Conservation (phyloP, 2,329 filamentous ascomycete species). For the Periglandula ipomoeae region DNA sequence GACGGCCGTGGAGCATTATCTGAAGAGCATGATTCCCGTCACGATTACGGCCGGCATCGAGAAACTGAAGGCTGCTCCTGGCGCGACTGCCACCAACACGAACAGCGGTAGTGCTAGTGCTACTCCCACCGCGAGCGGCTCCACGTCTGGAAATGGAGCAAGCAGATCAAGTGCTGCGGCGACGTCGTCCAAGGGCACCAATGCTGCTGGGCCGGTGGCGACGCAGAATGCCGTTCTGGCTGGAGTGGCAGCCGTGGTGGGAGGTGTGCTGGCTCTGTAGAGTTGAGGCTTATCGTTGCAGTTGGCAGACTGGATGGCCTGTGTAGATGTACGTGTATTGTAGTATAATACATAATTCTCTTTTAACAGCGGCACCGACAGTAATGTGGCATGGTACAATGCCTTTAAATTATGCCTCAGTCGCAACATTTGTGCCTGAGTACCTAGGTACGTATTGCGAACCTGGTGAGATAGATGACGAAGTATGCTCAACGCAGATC, state of each 20-base stretch:
- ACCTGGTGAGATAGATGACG: too few species aligned
- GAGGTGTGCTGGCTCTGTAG: slow-evolving; percentile 27
- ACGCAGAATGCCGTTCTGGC: slow-evolving; percentile 26
- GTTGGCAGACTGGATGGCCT: neutral
- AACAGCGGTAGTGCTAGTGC: slow-evolving; percentile 5
- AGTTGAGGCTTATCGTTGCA: neutral
- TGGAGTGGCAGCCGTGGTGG: slow-evolving; percentile 25
- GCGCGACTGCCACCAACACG: slow-evolving; percentile 7
- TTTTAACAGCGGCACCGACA: neutral
- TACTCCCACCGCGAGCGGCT: slow-evolving; percentile 6
- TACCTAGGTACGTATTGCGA: too few species aligned
- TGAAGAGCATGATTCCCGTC: slow-evolving; percentile 17
- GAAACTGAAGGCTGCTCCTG: slow-evolving; percentile 19
- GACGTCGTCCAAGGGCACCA: slow-evolving; percentile 13
- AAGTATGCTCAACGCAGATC: too few species aligned
- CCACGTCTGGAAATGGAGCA: slow-evolving; percentile 10
- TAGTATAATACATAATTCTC: neutral
- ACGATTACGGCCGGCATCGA: slow-evolving; percentile 29
- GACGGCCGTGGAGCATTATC: slow-evolving; percentile 13
- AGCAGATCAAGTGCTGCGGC: slow-evolving; percentile 7
- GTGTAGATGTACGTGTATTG: neutral
- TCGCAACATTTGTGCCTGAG: too few species aligned
- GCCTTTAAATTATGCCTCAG: too few species aligned
- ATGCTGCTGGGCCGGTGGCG: slow-evolving; percentile 21
- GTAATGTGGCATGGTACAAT: too few species aligned